Base-by-base conservation (phyloP, 2,329 filamentous ascomycete genomes). In the Elsinoe ampelina region DNA sequence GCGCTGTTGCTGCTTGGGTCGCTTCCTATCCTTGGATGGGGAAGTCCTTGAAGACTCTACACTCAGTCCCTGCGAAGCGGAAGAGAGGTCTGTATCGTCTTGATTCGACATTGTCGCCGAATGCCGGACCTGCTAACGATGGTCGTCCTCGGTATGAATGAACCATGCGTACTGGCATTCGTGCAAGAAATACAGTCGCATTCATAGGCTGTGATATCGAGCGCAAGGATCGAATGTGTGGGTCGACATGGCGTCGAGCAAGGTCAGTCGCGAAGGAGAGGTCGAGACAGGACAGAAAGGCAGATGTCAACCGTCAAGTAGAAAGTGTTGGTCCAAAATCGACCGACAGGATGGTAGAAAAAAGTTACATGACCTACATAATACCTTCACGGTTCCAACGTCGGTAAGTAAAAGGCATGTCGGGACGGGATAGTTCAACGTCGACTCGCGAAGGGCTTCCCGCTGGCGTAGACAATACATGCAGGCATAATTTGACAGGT, bases 1-100 rank as follows among this genome's bases (percentile, higher is more conserved):
- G 54, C 74, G 70, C 12, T 68, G 65, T 60, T 74, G 71, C 48
- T 72, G 69, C 48, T 71, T 56, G 3, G 26, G 63, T 61, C 69
- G 69, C 57, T 71, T 68, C 58, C 68, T 68, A 58, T 68, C 70
- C 60, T 61, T 68, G 30, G 45, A 61, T 2, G 41, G 38, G 13
- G 54, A 48, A 5, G 36, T 32, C 22, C 12, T 55, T 35, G 52
- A 15, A 32, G 52, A 35, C 11, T 36, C 38, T n/a, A n/a, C 38
- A 30, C 35, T 36, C 4, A 13, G 38, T 8, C 38, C 32, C 13
- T 42, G 54, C 7, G 54, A 36, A 12, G 36, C 17, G 6, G 48
- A 19, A 10, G 48, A 32, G 6, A 39, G 32, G 13, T 52, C 48
- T 7, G 17, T 20, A 3, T 39, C 48, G 30, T 52, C 48, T 5